phyloP scores from a whole-genome alignment of 1,284 basidiomycete genomes.

The Meira nashicola region DNA sequence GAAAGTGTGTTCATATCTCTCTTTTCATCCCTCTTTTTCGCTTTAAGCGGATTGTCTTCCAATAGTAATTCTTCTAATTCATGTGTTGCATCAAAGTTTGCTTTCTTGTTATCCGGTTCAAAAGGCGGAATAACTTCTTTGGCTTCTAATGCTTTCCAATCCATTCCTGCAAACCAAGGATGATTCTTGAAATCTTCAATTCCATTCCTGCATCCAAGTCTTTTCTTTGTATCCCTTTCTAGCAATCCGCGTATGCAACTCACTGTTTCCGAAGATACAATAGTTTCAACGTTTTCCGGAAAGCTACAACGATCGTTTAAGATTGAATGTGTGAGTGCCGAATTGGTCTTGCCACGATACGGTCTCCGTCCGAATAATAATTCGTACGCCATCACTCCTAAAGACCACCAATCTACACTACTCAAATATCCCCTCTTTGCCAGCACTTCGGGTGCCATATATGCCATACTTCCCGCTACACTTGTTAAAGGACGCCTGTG shows the following conservation, averaged over 20 bases:
- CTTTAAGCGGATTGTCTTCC: conserved; percentile 95
- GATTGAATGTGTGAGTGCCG: conserved; percentile 42
- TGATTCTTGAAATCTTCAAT: conserved; percentile 66
- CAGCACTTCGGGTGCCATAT: conserved; percentile 64
- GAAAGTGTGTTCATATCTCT: conserved; percentile 79
- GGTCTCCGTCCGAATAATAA: conserved; percentile 43
- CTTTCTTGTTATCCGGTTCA: conserved; percentile 94
- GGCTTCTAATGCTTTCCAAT: conserved; percentile 72
- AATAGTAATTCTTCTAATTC: conserved; percentile 91
- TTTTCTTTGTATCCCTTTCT: conserved; percentile 74
- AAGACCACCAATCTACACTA: conserved; percentile 45
- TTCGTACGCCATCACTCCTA: conserved; percentile 45
- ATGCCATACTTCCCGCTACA: conserved; percentile 83
- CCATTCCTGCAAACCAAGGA: conserved; percentile 78
- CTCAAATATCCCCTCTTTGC: conserved; percentile 45
- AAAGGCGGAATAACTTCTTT: conserved; percentile 82
- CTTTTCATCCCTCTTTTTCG: conserved; percentile 81
- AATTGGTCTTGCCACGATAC: conserved; percentile 45
- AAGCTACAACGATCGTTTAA: conserved; percentile 41
- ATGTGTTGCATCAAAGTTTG: conserved; percentile 98
- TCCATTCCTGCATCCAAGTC: conserved; percentile 74
- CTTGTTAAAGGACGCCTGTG: conserved; percentile 77
- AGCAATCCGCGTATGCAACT: conserved; percentile 57
- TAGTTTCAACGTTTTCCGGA: conserved; percentile 42
- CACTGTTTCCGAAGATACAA: conserved; percentile 35